Evolutionary conservation across 2,329 filamentous ascomycete genomes (phyloP), one percentile per base, ranked within the genome.

Genomic region (Xylariaceae sp.): DNA sequence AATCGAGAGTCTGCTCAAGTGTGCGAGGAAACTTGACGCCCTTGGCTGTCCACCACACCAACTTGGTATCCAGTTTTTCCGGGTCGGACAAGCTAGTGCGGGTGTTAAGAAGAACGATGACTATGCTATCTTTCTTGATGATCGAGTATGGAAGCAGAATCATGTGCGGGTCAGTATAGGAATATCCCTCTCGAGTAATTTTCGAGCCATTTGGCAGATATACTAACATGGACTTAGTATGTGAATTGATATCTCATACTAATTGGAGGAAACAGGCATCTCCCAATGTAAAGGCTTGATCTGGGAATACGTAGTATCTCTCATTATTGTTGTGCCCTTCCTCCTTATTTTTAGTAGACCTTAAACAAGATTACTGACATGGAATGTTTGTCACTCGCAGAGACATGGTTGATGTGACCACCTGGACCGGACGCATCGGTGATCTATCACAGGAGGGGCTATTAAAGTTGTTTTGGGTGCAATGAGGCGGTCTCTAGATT

Each of bases 341-440:
- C n/a, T n/a, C n/a, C n/a, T n/a, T n/a, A n/a, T n/a, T n/a, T n/a
- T n/a, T n/a, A n/a, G n/a, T n/a, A n/a, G n/a, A n/a, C n/a, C n/a
- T n/a, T n/a, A n/a, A n/a, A n/a, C n/a, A n/a, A n/a, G n/a, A n/a
- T n/a, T n/a, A n/a, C n/a, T n/a, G n/a, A n/a, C n/a, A n/a, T n/a
- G n/a, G n/a, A n/a, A n/a, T n/a, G n/a, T n/a, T n/a, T n/a, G n/a
- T n/a, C n/a, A n/a, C n/a, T n/a, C n/a, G n/a, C 6, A 68, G 85
- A 35, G 85, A 89, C 64, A 88, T 89, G 51, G 83, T 88, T 7
- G 85, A 89, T 61, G 88, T 84, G 0, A 80, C 86, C 40, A 82
- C 82, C 0, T 88, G 82, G 73, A 57, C 48, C 7, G 56, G 54
- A 0, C 44, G 34, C 7, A 45, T 49, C 4, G 60, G 58, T 11